Evolutionary conservation across 352 stramenopile species (phyloP).

Genomic region (Albugo laibachii): DNA sequence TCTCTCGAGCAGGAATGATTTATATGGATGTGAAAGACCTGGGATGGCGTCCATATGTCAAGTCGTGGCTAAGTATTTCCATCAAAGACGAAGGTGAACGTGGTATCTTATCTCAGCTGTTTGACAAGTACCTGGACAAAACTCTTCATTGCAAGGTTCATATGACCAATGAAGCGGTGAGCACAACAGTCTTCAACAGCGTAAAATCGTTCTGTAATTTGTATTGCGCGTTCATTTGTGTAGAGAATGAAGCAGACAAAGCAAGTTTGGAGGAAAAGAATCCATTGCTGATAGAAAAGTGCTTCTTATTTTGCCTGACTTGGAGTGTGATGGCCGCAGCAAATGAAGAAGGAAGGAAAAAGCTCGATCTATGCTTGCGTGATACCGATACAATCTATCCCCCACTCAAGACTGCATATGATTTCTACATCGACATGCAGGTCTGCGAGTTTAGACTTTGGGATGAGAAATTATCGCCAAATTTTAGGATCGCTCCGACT

Average conservation of each 20-base stretch:
- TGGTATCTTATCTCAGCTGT: slow-evolving; percentile 34
- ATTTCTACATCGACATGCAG: slow-evolving; percentile 80
- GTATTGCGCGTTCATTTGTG: slow-evolving; percentile 54
- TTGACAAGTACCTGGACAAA: slow-evolving; percentile 73
- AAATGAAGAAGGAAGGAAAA: slow-evolving; percentile 69
- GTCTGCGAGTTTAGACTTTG: slow-evolving; percentile 65
- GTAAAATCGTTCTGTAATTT: slow-evolving; percentile 74
- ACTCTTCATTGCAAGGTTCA: slow-evolving; percentile 35
- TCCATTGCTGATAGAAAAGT: slow-evolving; percentile 43
- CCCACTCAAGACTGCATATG: slow-evolving; percentile 82
- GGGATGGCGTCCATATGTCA: slow-evolving; percentile 50
- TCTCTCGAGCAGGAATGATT: slow-evolving; percentile 94
- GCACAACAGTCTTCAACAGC: slow-evolving; percentile 60
- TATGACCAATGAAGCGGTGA: slow-evolving; percentile 42
- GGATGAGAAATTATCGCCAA: slow-evolving; percentile 62
- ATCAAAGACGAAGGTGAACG: slow-evolving; percentile 42
- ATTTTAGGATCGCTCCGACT: slow-evolving; percentile 45
- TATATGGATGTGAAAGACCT: slow-evolving; percentile 88
- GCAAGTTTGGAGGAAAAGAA: slow-evolving; percentile 44
- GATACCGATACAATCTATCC: slow-evolving; percentile 87
- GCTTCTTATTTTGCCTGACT: slow-evolving; percentile 71
- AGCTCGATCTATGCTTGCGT: slow-evolving; percentile 72
- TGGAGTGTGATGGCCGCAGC: slow-evolving; percentile 74
- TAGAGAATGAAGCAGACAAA: slow-evolving; percentile 53
- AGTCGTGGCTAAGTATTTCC: slow-evolving; percentile 53